Conservation (phyloP, 495 filamentous ascomycete genomes). For the Hyphodiscus hymeniophilus region DNA sequence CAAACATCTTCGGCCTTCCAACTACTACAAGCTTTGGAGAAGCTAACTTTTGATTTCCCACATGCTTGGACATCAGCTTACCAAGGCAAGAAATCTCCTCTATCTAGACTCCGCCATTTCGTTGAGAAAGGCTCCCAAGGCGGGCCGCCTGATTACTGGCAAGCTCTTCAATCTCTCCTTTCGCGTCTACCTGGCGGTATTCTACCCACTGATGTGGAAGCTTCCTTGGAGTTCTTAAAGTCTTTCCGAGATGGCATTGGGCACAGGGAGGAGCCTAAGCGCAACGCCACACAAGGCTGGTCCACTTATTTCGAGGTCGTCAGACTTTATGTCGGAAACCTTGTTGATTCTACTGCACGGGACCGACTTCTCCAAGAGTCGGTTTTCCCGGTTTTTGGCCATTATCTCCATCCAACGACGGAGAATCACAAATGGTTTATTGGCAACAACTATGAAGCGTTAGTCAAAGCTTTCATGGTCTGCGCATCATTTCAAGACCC, state of each 20-base stretch:
- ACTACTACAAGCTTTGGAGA: constrained; percentile 52
- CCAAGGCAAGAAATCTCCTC: constrained; percentile 52
- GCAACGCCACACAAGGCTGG: constrained; percentile 62
- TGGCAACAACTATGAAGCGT: neutral
- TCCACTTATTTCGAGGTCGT: constrained; percentile 57
- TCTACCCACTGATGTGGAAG: constrained; percentile 39
- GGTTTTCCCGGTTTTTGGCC: constrained; percentile 48
- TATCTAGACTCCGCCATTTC: constrained; percentile 58
- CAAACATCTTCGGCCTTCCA: constrained; percentile 69
- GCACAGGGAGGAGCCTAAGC: constrained; percentile 62
- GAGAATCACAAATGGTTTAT: constrained; percentile 39
- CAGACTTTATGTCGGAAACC: constrained; percentile 35
- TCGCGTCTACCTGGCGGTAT: constrained; percentile 45
- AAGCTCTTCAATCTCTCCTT: constrained; percentile 51
- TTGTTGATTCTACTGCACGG: constrained; percentile 22
- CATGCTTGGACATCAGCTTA: constrained; percentile 68
- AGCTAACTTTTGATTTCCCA: constrained; percentile 53
- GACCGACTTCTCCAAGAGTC: constrained; percentile 36
- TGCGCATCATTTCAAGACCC: constrained; percentile 9
- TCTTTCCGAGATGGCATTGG: constrained; percentile 61
- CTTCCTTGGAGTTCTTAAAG: constrained; percentile 46
- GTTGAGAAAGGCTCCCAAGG: constrained; percentile 79
- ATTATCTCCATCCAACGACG: constrained; percentile 44
- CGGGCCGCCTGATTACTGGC: constrained; percentile 63
- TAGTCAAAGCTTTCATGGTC: constrained; percentile 11